These are phyloP conservation scores for Malus hybrid DNA, from an alignment of 331 rosid genomes.

Conservation along the genomic window DNA sequence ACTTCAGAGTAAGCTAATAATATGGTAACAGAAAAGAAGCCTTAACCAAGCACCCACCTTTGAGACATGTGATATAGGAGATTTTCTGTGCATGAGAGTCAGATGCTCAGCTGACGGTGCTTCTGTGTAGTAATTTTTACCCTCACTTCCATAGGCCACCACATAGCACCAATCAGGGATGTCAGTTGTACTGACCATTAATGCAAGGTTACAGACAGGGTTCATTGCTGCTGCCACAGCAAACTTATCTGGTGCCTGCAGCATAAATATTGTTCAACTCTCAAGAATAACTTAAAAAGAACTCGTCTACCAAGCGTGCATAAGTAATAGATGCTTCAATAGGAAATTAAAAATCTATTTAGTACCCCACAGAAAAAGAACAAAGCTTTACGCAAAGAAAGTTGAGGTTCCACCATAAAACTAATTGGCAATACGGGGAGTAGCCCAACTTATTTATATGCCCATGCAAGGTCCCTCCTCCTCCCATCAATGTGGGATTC, in stretches of 20 bases:
- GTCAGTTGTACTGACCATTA: constrained; percentile 84
- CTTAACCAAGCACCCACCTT: constrained; percentile 38
- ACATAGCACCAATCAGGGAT: constrained; percentile 92
- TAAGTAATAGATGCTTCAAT: not conserved
- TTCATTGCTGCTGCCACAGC: constrained; percentile 68
- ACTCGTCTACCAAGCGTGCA: not conserved
- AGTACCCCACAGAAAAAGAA: not conserved
- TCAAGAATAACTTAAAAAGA: not conserved
- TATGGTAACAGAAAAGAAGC: constrained; percentile 1
- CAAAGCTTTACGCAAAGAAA: not conserved
- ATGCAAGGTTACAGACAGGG: constrained; percentile 75
- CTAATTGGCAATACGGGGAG: too few relatives aligned
- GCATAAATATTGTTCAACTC: constrained; percentile 13
- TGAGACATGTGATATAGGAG: constrained; percentile 75
- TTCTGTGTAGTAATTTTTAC: constrained; percentile 48
- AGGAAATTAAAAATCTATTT: not conserved
- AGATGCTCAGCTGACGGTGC: constrained; percentile 67
- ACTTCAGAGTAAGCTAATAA: not conserved
- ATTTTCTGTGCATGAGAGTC: constrained; percentile 53
- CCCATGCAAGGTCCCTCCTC: too few relatives aligned
- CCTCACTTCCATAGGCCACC: constrained; percentile 56
- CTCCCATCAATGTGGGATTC: too few relatives aligned
- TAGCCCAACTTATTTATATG: too few relatives aligned
- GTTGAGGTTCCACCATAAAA: too few relatives aligned
- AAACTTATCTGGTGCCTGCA: constrained; percentile 88